Base-by-base conservation (phyloP, 2,329 filamentous ascomycete genomes). In the Monosporascus sp. region DNA sequence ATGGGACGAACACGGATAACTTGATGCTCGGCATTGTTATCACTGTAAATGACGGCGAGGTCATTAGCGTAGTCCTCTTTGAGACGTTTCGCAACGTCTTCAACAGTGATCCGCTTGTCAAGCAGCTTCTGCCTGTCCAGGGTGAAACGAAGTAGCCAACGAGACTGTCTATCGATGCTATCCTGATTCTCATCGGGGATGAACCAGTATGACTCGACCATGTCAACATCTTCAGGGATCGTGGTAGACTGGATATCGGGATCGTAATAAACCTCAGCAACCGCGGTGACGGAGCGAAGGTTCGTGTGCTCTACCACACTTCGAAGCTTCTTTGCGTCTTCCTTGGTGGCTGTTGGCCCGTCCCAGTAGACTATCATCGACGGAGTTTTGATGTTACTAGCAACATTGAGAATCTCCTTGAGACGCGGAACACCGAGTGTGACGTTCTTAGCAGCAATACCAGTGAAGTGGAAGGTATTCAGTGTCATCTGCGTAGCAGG, bases 361-460 rank as follows among this genome's bases (percentile, higher is more conserved):
- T 87, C 79, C 62, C 96, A 82, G 67, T 91, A 96, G 37, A 99
- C 90, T 56, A 89, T 87, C 93, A 99, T 97, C 50, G 90, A 92
- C 2, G 94, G 94, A 0, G 94, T 99, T 80, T 97, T 99, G 78
- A 99, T 97, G 73, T 97, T 95, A 62, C 88, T 92, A 0, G 95
- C 94, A 54, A 99, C 86, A 71, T 99, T 99, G 54, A 99, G 81
- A 84, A 99, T 99, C 77, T 99, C 94, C 81, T 99, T 99, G 49
- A 99, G 83, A 85, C 94, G 93, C 44, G 94, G 94, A 44, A 99
- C 94, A 90, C 94, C 94, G 48, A 99, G 86, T 0, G 94, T 99
- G 52, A 99, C 93, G 80, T 99, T 99, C 87, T 99, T 99, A 24
- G 93, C 96, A 38, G 95, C 96, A 56, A 99, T 91, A 96, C 94